Base-by-base conservation (phyloP, 371 early-diverging fungal species). In the Rozella allomycis region DNA sequence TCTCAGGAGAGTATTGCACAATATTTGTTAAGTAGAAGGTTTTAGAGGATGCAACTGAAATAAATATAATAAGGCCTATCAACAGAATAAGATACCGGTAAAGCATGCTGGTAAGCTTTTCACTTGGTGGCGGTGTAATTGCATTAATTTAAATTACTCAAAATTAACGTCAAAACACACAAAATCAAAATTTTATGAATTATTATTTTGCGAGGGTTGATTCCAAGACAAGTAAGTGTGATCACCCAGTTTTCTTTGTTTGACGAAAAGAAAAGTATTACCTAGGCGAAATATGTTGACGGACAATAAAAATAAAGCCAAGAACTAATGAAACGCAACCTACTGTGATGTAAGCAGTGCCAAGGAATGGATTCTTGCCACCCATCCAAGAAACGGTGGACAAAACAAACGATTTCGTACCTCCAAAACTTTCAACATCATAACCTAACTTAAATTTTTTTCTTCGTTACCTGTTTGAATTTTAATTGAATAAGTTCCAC, bases 191-290 rank as follows among this genome's bases (percentile, higher is more conserved):
- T n/a, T n/a, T n/a, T n/a, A n/a, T n/a, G n/a, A n/a, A n/a, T n/a
- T n/a, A n/a, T n/a, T n/a, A n/a, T n/a, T n/a, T n/a, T n/a, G n/a
- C n/a, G n/a, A n/a, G 6, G 30, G 8, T 52, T 86, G 78, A 52
- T 91, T 88, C 90, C 93, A 88, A 16, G 82, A 78, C 33, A 91
- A 49, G 43, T 83, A 84, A 4, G 74, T 72, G 41, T 78, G 76
- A 52, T 91, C 90, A 16, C 87, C 88, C 30, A 91, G 61, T 48
- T 87, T 79, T 42, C 87, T 73, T 51, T 13, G 22, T 26, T 23
- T 19, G 14, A 14, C 26, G 4, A 30, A 9, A 25, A 39, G 19
- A 37, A 23, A 42, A 9, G 22, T 31, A 33, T 6, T 67, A 77
- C 72, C 84, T 60, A 37, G 94, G 94, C 41, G 72, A 78, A 46